Evolutionary conservation across 2,329 filamentous ascomycete species (phyloP).

Genomic region (Sporothrix schenckii): DNA sequence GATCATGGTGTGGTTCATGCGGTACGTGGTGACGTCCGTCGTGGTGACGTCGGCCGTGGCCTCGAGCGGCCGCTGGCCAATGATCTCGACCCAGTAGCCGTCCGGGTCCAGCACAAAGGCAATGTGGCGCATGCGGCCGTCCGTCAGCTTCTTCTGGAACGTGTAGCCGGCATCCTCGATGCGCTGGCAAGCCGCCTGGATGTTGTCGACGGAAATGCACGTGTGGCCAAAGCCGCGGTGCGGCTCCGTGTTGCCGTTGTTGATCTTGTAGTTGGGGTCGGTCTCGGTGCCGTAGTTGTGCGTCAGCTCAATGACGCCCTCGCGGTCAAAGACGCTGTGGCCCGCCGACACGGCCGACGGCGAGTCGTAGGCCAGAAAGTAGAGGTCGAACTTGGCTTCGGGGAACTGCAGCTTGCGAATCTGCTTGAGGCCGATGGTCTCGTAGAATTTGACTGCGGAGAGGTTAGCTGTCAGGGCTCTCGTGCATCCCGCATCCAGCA

Average conservation of each 20-base stretch:
- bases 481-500: neutral
- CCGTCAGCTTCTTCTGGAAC: slow-evolving; percentile 92
- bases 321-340: slow-evolving; percentile 74
- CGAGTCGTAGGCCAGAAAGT: slow-evolving; percentile 89
- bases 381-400: slow-evolving; percentile 90
- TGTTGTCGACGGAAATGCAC: slow-evolving; percentile 79
- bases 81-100: slow-evolving; percentile 83
- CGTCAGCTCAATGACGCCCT: slow-evolving; percentile 85
- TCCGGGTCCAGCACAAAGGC: slow-evolving; percentile 90
- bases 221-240: slow-evolving; percentile 83
- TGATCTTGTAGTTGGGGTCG: slow-evolving; percentile 76
- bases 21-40: slow-evolving; percentile 76
- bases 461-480: neutral
- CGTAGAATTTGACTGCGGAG: slow-evolving; percentile 80
- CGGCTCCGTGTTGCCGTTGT: slow-evolving; percentile 90
- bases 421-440: slow-evolving; percentile 84
- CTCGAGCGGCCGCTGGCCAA: slow-evolving; percentile 71
- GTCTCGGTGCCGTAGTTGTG: slow-evolving; percentile 87
- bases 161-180: slow-evolving; percentile 87
- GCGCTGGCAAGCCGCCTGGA: slow-evolving; percentile 86
- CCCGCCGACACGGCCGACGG: slow-evolving; percentile 73
- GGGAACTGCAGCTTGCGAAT: slow-evolving; percentile 81
- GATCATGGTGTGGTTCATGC: slow-evolving; percentile 91
- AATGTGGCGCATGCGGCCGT: slow-evolving; percentile 84
- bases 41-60: slow-evolving; percentile 71